Evolutionary conservation across 768 basidiomycete genomes (phyloP), one percentile per base, ranked within the genome.

Genomic region (Collybiopsis luxurians): DNA sequence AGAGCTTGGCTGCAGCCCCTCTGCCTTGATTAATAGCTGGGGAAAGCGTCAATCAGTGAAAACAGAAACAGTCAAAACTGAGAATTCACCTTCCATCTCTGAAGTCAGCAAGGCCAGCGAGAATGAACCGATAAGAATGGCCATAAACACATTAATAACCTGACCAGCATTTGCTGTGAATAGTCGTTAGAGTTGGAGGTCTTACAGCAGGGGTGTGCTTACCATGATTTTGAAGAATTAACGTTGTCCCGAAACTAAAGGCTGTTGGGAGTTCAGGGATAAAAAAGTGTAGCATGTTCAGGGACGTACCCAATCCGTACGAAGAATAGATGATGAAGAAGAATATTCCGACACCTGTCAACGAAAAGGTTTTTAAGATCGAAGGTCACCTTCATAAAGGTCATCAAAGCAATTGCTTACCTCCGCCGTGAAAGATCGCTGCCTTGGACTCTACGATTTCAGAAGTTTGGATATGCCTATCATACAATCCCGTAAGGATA

Each of bases 1-100:
- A 96, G 5, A 98, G 76, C 68, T 96, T 97, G 11, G 89, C 89
- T n/a, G 92, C 93, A 23, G 95, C 94, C 19, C 84, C 90, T 58
- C 84, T 84, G 30, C 83, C 95, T 61, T 87, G 83, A n/a, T 84
- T 81, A 60, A 98, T 75, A 7, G 92, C 90, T 51, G 21, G 6
- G 40, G 4, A 17, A n/a, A 42, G n/a, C n/a, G n/a, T n/a, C n/a
- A n/a, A n/a, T n/a, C n/a, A n/a, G n/a, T n/a, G n/a, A n/a, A n/a
- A n/a, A n/a, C n/a, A n/a, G n/a, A 42, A 24, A 21, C 15, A 31
- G 15, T 15, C 10, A 7, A 9, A 23, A 85, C 66, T 42, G 15
- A 17, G 36, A 44, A 2, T 13, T 31, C 49, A 85, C 88, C 86
- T 82, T 90, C 89, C 75, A 95, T 75, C 67, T 97, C 93, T 1